Base-by-base conservation (phyloP, 352 stramenopile genomes). In the Phytopythium mirpurense region DNA sequence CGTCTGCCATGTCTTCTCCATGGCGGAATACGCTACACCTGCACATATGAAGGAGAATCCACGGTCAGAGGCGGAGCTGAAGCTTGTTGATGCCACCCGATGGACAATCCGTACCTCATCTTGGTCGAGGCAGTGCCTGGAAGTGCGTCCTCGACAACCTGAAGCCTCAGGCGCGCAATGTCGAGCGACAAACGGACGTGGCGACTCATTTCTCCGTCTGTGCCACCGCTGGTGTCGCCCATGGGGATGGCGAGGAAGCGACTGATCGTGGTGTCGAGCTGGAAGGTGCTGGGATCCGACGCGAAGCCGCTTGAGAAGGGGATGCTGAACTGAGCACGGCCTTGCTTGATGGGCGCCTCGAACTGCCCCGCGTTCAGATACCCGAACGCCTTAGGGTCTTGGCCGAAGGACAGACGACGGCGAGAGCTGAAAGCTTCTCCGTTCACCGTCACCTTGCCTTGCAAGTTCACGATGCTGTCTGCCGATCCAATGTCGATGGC, bases 401-500 rank as follows among this genome's bases (percentile, higher is more conserved):
- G 46, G 6, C 41, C 24, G 8, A 19, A 35, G 38, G 41, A 52
- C 46, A 82, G 44, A 42, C 59, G 53, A n/a, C 66, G 60, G 16
- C 71, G 71, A 26, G 58, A 59, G 12, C 60, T 49, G 21, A 83
- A 54, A 7, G 56, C 24, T 48, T 83, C 61, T 8, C 78, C 78
- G 54, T 88, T 90, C 11, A 90, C 27, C 9, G 56, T 82, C 31
- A 90, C 56, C 52, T 74, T 79, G 3, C 78, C 72, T 56, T 45
- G 57, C 21, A 83, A 45, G 42, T 78, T 73, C 19, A 83, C 57
- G 35, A 63, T 52, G 14, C 55, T 61, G 3, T 44, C 24, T 14
- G 63, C 48, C 19, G 71, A 81, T 5, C 71, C 71, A 10, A 81
- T 69, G 41, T 67, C 56, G 16, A 81, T 57, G 26, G 54, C 70